Evolutionary conservation across 331 rosid genomes (phyloP), one percentile per base, ranked within the genome.

Genomic region (Quercus tomentella): DNA sequence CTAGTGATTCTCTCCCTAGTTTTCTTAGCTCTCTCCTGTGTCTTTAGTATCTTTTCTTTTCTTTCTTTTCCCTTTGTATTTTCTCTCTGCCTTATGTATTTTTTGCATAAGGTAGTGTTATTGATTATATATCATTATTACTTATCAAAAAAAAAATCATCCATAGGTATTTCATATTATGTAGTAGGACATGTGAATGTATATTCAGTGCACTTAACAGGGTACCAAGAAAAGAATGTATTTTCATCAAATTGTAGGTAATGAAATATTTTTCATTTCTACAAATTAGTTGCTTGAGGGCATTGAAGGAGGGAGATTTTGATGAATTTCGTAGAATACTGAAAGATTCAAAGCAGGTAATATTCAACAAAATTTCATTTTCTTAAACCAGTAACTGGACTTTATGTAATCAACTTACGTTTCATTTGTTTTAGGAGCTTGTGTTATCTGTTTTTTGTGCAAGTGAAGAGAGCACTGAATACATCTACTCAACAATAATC

Each of bases 401-500:
- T 31, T 60, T 30, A 33, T 77, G 73, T 56, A 81, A 75, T 74
- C 80, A 69, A 31, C 81, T 72, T 81, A 56, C 72, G 45, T 72
- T 72, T 63, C 22, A 52, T 80, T 43, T 70, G 25, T 81, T 49
- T 70, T 81, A 94, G 98, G 98, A 87, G 87, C 94, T 94, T 86
- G 89, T 89, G 80, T 86, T 90, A 83, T 89, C 94, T 69, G 88
- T 92, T 87, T 92, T 93, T 83, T 90, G 76, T 79, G 92, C 97
- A 81, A 94, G 98, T 84, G 97, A 92, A 84, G 97, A 94, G 83
- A 92, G 94, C 86, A 89, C 98, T 0, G 97, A 91, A 82, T 88
- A 84, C 83, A 92, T 94, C 76, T 92, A 88, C 84, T 82, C 89
- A 73, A 82, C 97, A 58, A 88, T 94, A 76, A 85, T 89, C 80